These are phyloP conservation scores for Solanum rostratum DNA, from an alignment of 257 asterid genomes.

Conservation along the genomic window DNA sequence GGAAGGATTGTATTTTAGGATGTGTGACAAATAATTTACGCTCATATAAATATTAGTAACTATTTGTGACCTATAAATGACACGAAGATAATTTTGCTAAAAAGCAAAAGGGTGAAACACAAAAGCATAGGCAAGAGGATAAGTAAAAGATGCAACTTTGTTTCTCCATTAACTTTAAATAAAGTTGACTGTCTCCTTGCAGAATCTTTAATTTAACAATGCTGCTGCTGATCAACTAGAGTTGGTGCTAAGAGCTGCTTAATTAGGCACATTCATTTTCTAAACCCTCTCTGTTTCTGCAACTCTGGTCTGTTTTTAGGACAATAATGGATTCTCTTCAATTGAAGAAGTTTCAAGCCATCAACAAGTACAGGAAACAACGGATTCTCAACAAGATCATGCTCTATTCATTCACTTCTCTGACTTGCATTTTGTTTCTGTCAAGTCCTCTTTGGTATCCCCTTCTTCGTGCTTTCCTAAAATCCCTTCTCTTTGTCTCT, in stretches of 20 bases:
- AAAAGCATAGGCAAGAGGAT: not conserved
- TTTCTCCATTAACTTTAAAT: not conserved
- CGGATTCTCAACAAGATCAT: not conserved
- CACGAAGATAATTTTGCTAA: too few relatives aligned
- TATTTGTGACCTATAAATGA: too few relatives aligned
- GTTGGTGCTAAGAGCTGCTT: too few relatives aligned
- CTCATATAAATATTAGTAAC: not conserved
- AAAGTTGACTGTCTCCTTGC: not conserved
- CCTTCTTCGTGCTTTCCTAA: not conserved
- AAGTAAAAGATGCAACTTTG: not conserved
- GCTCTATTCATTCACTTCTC: not conserved
- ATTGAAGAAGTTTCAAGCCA: not conserved
- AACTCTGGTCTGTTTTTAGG: not conserved
- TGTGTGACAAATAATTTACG: not conserved
- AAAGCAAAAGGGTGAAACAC: not conserved
- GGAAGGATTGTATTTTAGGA: accelerated
- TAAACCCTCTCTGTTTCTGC: not conserved
- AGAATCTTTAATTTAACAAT: not conserved
- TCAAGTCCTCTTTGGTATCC: not conserved
- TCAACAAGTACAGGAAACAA: not conserved
- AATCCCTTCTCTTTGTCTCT: not conserved
- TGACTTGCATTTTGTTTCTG: not conserved
- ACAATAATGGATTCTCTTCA: not conserved
- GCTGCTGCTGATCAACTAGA: too few relatives aligned
- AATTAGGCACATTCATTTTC: not conserved